Conservation (phyloP, 768 basidiomycete species). For the Boletus pseudo-olivaceus region DNA sequence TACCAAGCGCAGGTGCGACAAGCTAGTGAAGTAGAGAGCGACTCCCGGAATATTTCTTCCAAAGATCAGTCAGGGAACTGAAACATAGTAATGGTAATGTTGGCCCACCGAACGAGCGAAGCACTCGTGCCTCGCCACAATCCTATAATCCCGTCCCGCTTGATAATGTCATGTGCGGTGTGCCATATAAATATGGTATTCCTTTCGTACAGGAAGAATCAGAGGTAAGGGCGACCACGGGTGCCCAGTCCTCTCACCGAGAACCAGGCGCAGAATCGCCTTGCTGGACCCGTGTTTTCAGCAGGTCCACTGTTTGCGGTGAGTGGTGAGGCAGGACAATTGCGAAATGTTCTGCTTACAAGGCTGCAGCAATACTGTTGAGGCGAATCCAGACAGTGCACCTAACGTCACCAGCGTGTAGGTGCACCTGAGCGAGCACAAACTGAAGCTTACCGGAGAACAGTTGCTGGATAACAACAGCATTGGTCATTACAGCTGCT, state of each 20-base stretch:
- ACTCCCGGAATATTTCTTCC: constrained; percentile 89
- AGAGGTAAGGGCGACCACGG: background rate
- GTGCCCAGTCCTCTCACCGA: constrained; percentile 32
- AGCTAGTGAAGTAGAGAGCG: constrained; percentile 84
- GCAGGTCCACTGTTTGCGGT: constrained; percentile 62
- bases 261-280: constrained; percentile 47
- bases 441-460: constrained; percentile 22
- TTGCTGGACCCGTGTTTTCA: constrained; percentile 92
- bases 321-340: background rate
- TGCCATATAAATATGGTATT: constrained; percentile 43
- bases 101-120: constrained; percentile 62
- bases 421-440: background rate
- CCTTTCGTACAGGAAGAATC: constrained; percentile 15
- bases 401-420: constrained; percentile 38
- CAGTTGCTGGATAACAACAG: constrained; percentile 25
- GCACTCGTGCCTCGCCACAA: constrained; percentile 89
- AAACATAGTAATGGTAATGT: background rate
- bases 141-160: constrained; percentile 60
- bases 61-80: constrained; percentile 1
- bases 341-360: constrained; percentile 40
- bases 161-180: constrained; percentile 56
- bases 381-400: constrained; percentile 74
- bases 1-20: constrained; percentile 75
- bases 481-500: constrained; percentile 22
- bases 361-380: constrained; percentile 73